Base-by-base conservation (phyloP, 768 basidiomycete species). In the Austroboletus festivus region DNA sequence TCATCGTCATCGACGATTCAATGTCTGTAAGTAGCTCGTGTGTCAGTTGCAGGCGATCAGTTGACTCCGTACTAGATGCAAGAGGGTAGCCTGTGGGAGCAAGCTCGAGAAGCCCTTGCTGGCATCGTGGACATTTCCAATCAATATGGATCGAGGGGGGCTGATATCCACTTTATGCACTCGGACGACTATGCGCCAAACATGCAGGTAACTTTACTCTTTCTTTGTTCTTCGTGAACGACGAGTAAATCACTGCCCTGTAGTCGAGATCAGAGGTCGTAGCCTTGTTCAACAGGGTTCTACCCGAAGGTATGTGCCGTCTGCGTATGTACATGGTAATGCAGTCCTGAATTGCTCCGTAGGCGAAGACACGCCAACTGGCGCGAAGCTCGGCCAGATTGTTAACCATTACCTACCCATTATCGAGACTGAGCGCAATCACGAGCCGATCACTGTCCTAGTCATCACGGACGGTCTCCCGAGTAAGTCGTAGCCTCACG, bases 131-230 rank as follows among this genome's bases (percentile, higher is more conserved):
- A 73, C 30, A 53, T 70, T 3, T 68, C 71, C 20, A 65, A 61
- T 23, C 52, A 60, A 31, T 69, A 71, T 42, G 72, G 67, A 13
- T 62, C 65, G 10, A 70, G 65, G 23, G 74, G 76, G 11, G 22
- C 68, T 39, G 76, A 76, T 33, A 59, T 77, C 12, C 65, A 73
- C 51, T 75, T 76, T 56, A 65, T 75, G 56, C 76, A 75, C 48
- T 40, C 45, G 11, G 53, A 57, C 24, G 61, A 54, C 47, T 70
- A 63, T 47, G 71, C 60, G 5, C 47, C 51, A 13, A 60, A 59
- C 49, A 52, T 70, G 51, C 60, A 47, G 55, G 65, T 57, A 35
- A 50, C n/a, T n/a, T n/a, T n/a, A 35, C 19, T 12, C 16, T 12
- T 6, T 28, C 15, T n/a, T 16, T 2, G 8, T 44, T 11, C 6